These are phyloP conservation scores for Boletus sp. DNA, from an alignment of 1,284 basidiomycete species.

Conservation along the genomic window DNA sequence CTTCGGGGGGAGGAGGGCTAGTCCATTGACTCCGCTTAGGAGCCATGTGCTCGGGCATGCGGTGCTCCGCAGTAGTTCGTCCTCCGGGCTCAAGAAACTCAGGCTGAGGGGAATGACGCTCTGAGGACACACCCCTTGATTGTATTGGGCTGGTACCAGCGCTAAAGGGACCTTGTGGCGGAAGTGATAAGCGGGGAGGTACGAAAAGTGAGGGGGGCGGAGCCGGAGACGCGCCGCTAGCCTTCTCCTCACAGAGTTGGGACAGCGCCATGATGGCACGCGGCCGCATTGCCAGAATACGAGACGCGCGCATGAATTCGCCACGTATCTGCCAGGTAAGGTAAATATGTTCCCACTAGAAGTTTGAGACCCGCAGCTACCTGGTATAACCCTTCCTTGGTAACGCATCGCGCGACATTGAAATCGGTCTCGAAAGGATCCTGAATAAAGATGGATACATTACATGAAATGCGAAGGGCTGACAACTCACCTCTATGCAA, in stretches of 20 bases:
- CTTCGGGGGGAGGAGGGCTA: conserved; percentile 76
- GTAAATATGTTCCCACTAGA: background rate
- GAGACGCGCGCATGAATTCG: conserved; percentile 95
- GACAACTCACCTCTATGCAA: conserved; percentile 78
- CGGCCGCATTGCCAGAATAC: conserved; percentile 76
- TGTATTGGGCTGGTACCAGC: conserved; percentile 61
- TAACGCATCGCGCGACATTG: conserved; percentile 96
- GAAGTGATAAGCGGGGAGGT: conserved; percentile 55
- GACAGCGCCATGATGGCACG: conserved; percentile 79
- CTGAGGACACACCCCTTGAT: conserved; percentile 45
- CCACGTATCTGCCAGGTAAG: conserved; percentile 78
- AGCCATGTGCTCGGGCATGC: conserved; percentile 71
- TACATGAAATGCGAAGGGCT: conserved; percentile 7
- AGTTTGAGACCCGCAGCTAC: conserved; percentile 38
- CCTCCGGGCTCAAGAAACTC: conserved; percentile 44
- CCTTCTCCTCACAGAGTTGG: conserved; percentile 80
- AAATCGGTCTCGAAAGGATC: conserved; percentile 96
- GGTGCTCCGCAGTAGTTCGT: conserved; percentile 32
- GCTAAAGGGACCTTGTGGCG: conserved; percentile 68
- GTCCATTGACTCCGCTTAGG: conserved; percentile 76
- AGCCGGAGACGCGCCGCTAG: conserved; percentile 42
- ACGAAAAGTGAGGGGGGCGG: conserved; percentile 49
- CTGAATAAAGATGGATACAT: conserved; percentile 40
- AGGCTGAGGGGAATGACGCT: conserved; percentile 50
- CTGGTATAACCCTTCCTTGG: conserved; percentile 93